Evolutionary conservation across 2,329 filamentous ascomycete genomes (phyloP), one percentile per base, ranked within the genome.

Genomic region (Colletotrichum sp.): DNA sequence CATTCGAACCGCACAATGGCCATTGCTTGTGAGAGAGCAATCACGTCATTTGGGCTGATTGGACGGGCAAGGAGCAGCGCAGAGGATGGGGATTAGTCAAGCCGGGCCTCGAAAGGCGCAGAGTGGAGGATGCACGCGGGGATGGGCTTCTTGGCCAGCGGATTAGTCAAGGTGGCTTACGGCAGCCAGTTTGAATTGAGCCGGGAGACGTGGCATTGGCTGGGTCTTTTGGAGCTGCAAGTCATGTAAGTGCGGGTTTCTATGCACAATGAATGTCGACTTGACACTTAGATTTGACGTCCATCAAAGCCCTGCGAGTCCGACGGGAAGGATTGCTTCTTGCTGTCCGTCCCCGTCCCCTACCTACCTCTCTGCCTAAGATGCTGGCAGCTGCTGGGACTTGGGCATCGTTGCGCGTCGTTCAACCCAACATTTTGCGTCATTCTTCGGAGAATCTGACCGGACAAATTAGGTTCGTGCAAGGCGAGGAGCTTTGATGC

Each of bases 1-100:
- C 64, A 55, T 76, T 74, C 59, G 59, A 68, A 43, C 21, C 57
- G 32, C 34, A 43, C n/a, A 43, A 39, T 36, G 57, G 59, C 34
- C 65, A 34, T 6, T 60, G 48, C 74, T 74, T 74, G 57, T 66
- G 65, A 66, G 16, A 74, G 24, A 52, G 59, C 43, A 61, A 76
- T 76, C 74, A 76, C 74, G 74, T 74, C 74, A 76, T 76, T 61
- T 21, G 21, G 59, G 18, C n/a, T 39, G 36, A 74, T 73, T 61
- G 74, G 64, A 13, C 48, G 72, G 72, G 60, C 55, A 21, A 21
- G 59, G n/a, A 52, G 36, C 67, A 39, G 71, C 60, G 66, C 52
- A 36, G 68, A 72, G 30, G 36, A 18, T 16, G n/a, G 18, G 39
- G 34, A 75, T 75, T 75, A 75, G 73, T 75, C 61, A 75, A 67